Evolutionary conservation across 192 early-diverging fungal genomes (phyloP).

Genomic region (Dimargaris xerosporica): DNA sequence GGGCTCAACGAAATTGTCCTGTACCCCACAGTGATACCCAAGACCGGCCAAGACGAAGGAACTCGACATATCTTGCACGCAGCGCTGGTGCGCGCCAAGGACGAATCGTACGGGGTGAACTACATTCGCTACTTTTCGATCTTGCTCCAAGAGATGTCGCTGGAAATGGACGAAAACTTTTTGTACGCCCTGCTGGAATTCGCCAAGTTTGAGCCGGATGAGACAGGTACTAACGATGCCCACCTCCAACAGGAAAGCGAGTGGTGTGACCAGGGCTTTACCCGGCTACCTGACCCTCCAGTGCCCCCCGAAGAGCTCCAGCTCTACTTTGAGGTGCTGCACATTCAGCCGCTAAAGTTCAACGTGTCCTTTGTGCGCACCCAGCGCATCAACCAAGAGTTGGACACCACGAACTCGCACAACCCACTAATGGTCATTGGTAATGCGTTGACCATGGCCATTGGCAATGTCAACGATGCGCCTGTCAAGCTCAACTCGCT

Average conservation of each 20-base stretch:
- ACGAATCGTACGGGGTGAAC: conserved; percentile 84
- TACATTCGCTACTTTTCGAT: conserved; percentile 92
- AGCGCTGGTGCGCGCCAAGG: conserved; percentile 75
- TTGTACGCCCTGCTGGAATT: conserved; percentile 75
- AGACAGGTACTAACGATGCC: conserved; percentile 11
- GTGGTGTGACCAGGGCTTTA: conserved; percentile 13
- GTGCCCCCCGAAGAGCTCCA: conserved; percentile 49
- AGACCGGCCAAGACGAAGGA: conserved; percentile 36
- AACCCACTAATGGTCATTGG: conserved; percentile 46
- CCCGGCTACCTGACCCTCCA: conserved; percentile 43
- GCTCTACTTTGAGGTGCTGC: conserved; percentile 88
- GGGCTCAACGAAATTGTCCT: conserved; percentile 81
- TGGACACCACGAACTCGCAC: conserved; percentile 13
- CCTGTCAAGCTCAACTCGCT: conserved; percentile 81
- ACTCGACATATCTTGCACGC: conserved; percentile 45
- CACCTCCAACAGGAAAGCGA: background rate
- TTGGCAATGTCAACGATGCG: conserved; percentile 93
- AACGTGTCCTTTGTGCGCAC: conserved; percentile 93
- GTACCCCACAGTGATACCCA: conserved; percentile 77
- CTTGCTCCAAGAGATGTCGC: conserved; percentile 79
- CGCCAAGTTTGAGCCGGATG: conserved; percentile 55
- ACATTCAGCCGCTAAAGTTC: conserved; percentile 85
- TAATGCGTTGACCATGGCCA: conserved; percentile 89
- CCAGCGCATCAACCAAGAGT: conserved; percentile 30
- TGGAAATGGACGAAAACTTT: conserved; percentile 92